These are phyloP conservation scores for Metschnikowia reukaufii DNA, from an alignment of 805 yeast genomes.

Conservation along the genomic window DNA sequence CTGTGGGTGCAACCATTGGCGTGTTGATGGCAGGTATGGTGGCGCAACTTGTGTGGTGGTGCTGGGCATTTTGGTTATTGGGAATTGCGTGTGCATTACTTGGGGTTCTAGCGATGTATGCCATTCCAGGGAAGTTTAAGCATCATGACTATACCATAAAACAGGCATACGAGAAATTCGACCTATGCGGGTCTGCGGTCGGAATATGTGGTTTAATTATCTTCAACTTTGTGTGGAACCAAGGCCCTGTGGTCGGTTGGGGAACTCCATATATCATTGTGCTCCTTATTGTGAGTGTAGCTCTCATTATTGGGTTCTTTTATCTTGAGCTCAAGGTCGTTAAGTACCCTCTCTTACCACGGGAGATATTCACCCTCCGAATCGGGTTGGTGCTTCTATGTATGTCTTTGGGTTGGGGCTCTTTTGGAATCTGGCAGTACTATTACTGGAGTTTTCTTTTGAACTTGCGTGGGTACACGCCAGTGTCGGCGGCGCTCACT, in stretches of 20 bases:
- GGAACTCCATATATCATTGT: conserved; percentile 54
- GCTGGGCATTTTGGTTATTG: conserved; percentile 56
- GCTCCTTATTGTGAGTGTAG: conserved; percentile 53
- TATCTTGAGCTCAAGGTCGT: conserved; percentile 47
- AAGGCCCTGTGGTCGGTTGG: conserved; percentile 78
- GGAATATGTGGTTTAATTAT: conserved; percentile 63
- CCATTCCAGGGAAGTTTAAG: conserved; percentile 35
- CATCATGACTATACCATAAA: conserved; percentile 15
- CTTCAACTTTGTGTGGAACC: conserved; percentile 71
- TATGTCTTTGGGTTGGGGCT: conserved; percentile 70
- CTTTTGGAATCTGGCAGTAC: conserved; percentile 73
- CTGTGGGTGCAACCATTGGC: conserved; percentile 60
- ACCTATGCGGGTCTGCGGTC: conserved; percentile 45
- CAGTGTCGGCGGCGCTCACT: conserved; percentile 35
- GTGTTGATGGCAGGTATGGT: conserved; percentile 51
- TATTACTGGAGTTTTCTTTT: conserved; percentile 55
- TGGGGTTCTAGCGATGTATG: conserved; percentile 32
- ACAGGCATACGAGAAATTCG: conserved; percentile 19
- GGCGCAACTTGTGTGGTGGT: conserved; percentile 53
- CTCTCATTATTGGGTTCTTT: conserved; percentile 42
- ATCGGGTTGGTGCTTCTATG: conserved; percentile 50
- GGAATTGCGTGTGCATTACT: conserved; percentile 39
- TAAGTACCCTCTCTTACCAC: conserved; percentile 55
- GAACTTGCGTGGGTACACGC: conserved; percentile 48
- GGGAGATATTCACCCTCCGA: conserved; percentile 43